phyloP scores from a whole-genome alignment of 768 basidiomycete species.

The Fomitopsis pulvina region DNA sequence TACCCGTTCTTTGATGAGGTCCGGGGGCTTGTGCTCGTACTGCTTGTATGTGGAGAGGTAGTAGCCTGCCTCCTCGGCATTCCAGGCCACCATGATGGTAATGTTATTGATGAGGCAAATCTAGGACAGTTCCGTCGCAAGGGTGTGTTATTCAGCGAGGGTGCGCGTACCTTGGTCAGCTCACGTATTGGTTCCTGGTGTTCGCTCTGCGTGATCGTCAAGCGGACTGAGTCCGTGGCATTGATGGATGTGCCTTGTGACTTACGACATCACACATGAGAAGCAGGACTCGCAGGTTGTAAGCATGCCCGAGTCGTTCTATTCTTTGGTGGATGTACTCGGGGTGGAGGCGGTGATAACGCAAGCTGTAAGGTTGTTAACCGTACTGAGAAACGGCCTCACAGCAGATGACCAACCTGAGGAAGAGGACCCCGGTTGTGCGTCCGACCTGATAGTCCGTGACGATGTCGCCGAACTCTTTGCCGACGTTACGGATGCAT shows the following conservation, averaged over 20 bases:
- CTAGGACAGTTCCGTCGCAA: conserved; percentile 28
- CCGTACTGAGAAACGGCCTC: background rate
- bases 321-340: conserved; percentile 94
- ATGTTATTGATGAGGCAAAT: conserved; percentile 88
- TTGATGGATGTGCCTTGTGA: conserved; percentile 2
- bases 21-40: conserved; percentile 89
- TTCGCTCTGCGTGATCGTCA: conserved; percentile 60
- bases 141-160: too few relatives aligned
- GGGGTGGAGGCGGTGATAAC: conserved; percentile 94
- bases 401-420: conserved; percentile 51
- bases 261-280: conserved; percentile 89
- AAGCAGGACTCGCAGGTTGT: conserved; percentile 79
- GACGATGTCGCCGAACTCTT: conserved; percentile 91
- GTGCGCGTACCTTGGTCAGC: conserved; percentile 63
- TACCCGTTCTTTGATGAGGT: conserved; percentile 89
- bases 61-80: conserved; percentile 84
- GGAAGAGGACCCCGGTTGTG: conserved; percentile 86
- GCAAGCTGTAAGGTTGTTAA: conserved; percentile 55
- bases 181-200: conserved; percentile 90
- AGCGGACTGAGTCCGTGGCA: background rate
- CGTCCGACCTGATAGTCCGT: conserved; percentile 94
- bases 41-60: conserved; percentile 91
- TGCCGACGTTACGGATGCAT: conserved; percentile 80
- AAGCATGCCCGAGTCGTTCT: conserved; percentile 75
- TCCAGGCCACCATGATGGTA: conserved; percentile 90